Percentiles rank a stretch among this genome's conserved stretches.
phyloP scores from a whole-genome alignment of 148 eudicot species.

The Rhododendron vialii region DNA sequence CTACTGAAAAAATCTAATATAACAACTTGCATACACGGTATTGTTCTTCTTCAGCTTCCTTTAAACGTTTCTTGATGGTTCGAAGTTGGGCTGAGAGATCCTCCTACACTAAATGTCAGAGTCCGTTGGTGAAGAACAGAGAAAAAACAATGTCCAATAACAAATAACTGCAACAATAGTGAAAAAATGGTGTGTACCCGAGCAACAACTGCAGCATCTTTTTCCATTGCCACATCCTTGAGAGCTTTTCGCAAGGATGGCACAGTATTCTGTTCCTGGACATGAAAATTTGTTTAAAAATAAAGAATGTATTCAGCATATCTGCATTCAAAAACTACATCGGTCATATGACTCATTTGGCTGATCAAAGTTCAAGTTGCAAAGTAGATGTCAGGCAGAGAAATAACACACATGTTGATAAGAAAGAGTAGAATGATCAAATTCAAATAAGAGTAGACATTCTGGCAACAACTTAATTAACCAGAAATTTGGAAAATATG shows the following conservation, averaged over 20 bases:
- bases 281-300: neutral
- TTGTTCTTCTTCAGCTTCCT: constrained; percentile 98
- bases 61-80: constrained; percentile 65
- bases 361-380: neutral
- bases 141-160: neutral
- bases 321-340: neutral
- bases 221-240: constrained; percentile 95
- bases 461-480: neutral
- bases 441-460: neutral
- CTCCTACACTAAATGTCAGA: constrained; percentile 60
- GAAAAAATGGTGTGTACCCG: constrained; percentile 43
- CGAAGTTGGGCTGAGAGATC: constrained; percentile 92
- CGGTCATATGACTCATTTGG: neutral
- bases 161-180: neutral
- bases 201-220: constrained; percentile 99
- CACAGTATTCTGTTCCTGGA: constrained; percentile 76
- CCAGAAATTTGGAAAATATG: neutral
- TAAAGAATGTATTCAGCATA: neutral
- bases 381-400: neutral
- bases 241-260: constrained; percentile 92
- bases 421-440: neutral
- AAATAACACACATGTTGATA: neutral
- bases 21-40: constrained; percentile 56
- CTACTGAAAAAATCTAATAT: neutral
- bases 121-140: constrained; percentile 16